phyloP scores from a whole-genome alignment of 2,329 filamentous ascomycete species.

The Fusarium floridanum region DNA sequence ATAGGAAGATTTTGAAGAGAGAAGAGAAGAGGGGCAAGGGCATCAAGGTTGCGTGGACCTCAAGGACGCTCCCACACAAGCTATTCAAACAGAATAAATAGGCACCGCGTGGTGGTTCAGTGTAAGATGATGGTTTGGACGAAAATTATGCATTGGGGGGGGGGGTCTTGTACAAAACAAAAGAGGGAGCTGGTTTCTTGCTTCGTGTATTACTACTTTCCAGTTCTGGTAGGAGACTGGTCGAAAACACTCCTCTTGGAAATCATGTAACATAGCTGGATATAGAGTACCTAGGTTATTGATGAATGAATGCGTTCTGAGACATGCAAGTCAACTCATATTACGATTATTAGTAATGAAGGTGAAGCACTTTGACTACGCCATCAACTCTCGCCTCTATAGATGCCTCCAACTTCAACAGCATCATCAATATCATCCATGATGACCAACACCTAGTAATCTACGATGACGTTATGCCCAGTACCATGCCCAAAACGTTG shows the following conservation, averaged over 20 bases:
- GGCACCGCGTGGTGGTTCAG: not conserved
- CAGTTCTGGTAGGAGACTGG: not conserved
- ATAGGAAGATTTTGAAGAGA: slow-evolving; percentile 67
- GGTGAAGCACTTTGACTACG: not conserved
- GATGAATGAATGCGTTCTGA: not conserved
- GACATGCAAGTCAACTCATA: not conserved
- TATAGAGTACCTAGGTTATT: not conserved
- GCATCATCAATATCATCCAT: not conserved
- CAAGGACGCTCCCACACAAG: slow-evolving; percentile 37
- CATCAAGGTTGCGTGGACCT: slow-evolving; percentile 61
- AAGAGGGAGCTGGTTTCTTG: slow-evolving; percentile 6
- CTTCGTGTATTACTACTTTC: slow-evolving; percentile 30
- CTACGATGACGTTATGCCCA: slow-evolving; percentile 33
- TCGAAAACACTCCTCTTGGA: slow-evolving; percentile 14
- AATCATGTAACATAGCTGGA: slow-evolving; percentile 20
- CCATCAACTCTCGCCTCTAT: not conserved
- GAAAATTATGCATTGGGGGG: not conserved
- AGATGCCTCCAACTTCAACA: not conserved
- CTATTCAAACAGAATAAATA: not conserved
- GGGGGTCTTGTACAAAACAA: not conserved
- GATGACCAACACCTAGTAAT: not conserved
- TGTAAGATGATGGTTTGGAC: slow-evolving; percentile 1
- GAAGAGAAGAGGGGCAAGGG: slow-evolving; percentile 62
- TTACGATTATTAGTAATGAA: not conserved
- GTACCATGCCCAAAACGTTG: slow-evolving; percentile 8